Conservation (phyloP, 2,329 filamentous ascomycete species). For the Canariomyces notabilis region DNA sequence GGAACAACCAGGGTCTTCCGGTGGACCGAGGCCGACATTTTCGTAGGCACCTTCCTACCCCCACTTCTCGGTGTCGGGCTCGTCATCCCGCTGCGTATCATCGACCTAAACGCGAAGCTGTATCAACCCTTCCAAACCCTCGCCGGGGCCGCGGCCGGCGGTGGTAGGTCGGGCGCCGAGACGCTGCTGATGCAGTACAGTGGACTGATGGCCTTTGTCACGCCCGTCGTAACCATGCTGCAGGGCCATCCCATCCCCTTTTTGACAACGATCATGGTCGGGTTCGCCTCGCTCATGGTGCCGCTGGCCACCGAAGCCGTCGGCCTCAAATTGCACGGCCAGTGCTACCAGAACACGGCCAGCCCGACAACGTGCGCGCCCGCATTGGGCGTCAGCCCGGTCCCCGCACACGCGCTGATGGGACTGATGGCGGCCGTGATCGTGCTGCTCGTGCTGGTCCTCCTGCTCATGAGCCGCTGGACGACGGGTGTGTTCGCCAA, state of each 20-base stretch:
- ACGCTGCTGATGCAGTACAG: conserved; percentile 40
- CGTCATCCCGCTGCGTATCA: conserved; percentile 35
- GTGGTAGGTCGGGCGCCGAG: conserved; percentile 36
- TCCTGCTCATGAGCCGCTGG: conserved; percentile 30
- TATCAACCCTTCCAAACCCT: conserved; percentile 43
- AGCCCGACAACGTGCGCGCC: conserved; percentile 31
- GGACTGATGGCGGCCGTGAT: conserved; percentile 31
- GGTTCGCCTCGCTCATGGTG: conserved; percentile 32
- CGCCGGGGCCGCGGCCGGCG: conserved; percentile 26
- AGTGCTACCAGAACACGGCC: conserved; percentile 29
- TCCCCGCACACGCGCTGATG: conserved; percentile 30
- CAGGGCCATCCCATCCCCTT: conserved; percentile 35
- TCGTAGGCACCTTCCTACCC: conserved; percentile 40
- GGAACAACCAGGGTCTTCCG: conserved; percentile 21
- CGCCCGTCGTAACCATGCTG: conserved; percentile 32
- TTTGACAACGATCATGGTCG: conserved; percentile 34
- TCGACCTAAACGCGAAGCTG: conserved; percentile 37
- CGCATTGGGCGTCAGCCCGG: conserved; percentile 32
- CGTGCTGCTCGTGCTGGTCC: conserved; percentile 28
- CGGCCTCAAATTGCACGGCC: conserved; percentile 34
- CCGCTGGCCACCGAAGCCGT: conserved; percentile 39
- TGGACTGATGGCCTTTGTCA: conserved; percentile 33
- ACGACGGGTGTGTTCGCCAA: conserved; percentile 36
- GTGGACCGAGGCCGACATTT: conserved; percentile 31
- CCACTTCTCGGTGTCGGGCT: conserved; percentile 37